phyloP scores from a whole-genome alignment of 2,329 filamentous ascomycete genomes.

The Diaporthe aspalathi region DNA sequence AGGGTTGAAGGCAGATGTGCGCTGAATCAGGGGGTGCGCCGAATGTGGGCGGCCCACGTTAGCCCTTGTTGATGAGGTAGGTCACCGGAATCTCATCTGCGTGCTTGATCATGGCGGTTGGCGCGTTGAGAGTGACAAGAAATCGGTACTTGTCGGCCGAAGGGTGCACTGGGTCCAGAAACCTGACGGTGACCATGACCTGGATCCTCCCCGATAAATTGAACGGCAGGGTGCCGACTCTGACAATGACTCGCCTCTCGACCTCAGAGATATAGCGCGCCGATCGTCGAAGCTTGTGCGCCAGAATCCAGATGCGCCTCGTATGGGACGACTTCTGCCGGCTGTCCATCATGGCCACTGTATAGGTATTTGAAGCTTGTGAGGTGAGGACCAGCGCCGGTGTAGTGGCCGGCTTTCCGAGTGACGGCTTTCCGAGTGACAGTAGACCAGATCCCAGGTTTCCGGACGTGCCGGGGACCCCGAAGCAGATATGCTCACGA shows the following conservation, averaged over 20 bases:
- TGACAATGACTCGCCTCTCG: conserved; percentile 4
- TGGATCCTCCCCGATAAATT: no score
- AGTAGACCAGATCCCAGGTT: not conserved
- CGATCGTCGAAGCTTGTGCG: conserved; percentile 10
- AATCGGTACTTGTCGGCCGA: conserved; percentile 84
- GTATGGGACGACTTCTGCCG: not conserved
- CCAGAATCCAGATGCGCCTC: not conserved
- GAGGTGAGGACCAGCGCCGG: not conserved
- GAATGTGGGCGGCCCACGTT: no score
- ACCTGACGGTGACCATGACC: no score
- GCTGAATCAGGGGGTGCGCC: no score
- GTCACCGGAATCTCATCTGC: conserved; percentile 94
- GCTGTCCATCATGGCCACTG: not conserved
- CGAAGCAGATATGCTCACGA: not conserved
- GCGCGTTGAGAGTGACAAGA: conserved; percentile 88
- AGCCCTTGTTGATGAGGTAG: conserved; percentile 97
- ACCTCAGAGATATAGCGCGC: not conserved
- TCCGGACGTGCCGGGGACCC: not conserved
- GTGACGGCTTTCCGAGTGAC: no score
- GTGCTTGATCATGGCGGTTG: conserved; percentile 95
- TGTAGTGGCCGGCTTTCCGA: not conserved
- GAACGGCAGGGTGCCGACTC: not conserved
- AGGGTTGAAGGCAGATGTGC: no score
- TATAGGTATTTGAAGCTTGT: not conserved
- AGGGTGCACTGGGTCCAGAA: conserved; percentile 60